These are phyloP conservation scores for Raphanus raphanistrum DNA, from an alignment of 345 rosid species.

Conservation along the genomic window DNA sequence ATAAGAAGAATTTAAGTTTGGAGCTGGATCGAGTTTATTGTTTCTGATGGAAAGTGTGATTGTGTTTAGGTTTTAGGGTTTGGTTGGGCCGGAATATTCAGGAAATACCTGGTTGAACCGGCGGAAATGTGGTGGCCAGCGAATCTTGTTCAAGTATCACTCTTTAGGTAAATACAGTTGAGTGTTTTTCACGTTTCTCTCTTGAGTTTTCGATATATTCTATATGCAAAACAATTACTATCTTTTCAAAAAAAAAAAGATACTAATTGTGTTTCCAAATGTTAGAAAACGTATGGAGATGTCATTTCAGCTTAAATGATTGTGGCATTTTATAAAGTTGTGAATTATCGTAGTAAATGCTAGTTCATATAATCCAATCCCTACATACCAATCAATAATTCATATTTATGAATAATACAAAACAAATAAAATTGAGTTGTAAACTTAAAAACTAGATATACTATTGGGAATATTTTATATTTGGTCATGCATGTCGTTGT, in stretches of 20 bases:
- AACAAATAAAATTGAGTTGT: too few relatives aligned
- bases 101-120: slow-evolving; percentile 89
- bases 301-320: background rate
- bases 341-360: too few relatives aligned
- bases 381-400: too few relatives aligned
- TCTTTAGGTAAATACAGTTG: slow-evolving; percentile 62
- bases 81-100: slow-evolving; percentile 98
- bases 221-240: background rate
- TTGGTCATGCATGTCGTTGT: background rate
- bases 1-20: background rate
- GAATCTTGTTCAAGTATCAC: slow-evolving; percentile 94
- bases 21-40: background rate
- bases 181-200: slow-evolving; percentile 5
- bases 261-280: slow-evolving; percentile 2
- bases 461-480: background rate
- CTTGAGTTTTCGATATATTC: slow-evolving; percentile 11
- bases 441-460: background rate
- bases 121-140: slow-evolving; percentile 99
- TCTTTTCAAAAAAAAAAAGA: too few relatives aligned
- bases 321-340: too few relatives aligned
- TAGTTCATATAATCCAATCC: too few relatives aligned
- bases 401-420: too few relatives aligned
- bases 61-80: slow-evolving; percentile 83
- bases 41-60: slow-evolving; percentile 17
- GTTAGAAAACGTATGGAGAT: background rate